Conservation (phyloP, 2,329 filamentous ascomycete genomes). For the Westerdykella aurantiaca region DNA sequence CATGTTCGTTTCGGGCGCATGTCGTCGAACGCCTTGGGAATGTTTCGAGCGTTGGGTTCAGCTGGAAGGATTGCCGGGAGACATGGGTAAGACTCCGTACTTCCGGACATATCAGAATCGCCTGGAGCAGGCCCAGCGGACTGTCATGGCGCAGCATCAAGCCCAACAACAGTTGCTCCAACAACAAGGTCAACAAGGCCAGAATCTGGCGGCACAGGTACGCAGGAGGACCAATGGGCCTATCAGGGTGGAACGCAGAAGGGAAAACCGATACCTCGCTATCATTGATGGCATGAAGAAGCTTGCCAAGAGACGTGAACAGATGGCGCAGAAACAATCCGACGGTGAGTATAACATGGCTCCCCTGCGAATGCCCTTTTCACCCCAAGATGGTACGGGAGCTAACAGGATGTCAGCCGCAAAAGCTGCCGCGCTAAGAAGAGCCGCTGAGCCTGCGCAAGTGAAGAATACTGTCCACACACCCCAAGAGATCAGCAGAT, state of each 20-base stretch:
- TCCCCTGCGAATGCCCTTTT: neutral
- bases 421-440: slow-evolving; percentile 70
- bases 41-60: slow-evolving; percentile 97
- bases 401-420: slow-evolving; percentile 26
- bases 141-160: slow-evolving; percentile 54
- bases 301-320: slow-evolving; percentile 88
- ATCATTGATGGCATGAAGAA: slow-evolving; percentile 95
- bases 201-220: slow-evolving; percentile 47
- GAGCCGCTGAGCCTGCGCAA: slow-evolving; percentile 64
- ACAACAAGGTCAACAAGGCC: slow-evolving; percentile 49
- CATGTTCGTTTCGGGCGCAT: slow-evolving; percentile 74
- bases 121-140: slow-evolving; percentile 57
- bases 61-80: slow-evolving; percentile 80
- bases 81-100: slow-evolving; percentile 93
- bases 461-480: slow-evolving; percentile 60
- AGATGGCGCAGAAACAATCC: slow-evolving; percentile 77
- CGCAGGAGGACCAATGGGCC: slow-evolving; percentile 65
- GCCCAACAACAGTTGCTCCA: slow-evolving; percentile 50
- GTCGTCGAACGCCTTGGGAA: slow-evolving; percentile 93
- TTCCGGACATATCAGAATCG: slow-evolving; percentile 70
- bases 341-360: slow-evolving; percentile 48
- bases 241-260: slow-evolving; percentile 76
- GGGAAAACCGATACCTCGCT: slow-evolving; percentile 79
- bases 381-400: slow-evolving; percentile 1
- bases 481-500: slow-evolving; percentile 81